These are phyloP conservation scores for Puccinellia tenuiflora DNA, from an alignment of 176 grass and related monocot species.

Conservation along the genomic window DNA sequence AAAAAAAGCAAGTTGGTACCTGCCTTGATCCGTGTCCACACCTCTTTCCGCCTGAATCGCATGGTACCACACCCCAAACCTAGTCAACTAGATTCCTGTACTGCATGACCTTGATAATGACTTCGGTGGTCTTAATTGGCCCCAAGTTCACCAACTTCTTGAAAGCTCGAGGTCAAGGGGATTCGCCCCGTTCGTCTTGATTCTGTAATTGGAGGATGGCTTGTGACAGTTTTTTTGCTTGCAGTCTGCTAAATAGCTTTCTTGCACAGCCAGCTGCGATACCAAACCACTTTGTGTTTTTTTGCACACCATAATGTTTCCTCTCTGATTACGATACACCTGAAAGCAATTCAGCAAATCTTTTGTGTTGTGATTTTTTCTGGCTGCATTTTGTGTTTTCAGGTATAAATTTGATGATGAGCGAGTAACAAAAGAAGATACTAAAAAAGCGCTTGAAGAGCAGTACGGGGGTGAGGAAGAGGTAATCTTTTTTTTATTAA, in stretches of 20 bases:
- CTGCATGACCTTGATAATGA: not conserved
- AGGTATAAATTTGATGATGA: slow-evolving; percentile 99
- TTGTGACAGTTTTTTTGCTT: not conserved
- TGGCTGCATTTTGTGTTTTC: slow-evolving; percentile 18
- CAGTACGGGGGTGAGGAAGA: slow-evolving; percentile 99
- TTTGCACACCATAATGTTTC: not conserved
- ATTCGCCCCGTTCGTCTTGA: not conserved
- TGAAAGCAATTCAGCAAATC: slow-evolving; percentile 8
- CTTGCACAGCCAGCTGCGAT: not conserved
- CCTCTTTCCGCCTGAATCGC: not conserved
- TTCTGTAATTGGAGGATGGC: not conserved
- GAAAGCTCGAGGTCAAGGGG: not conserved
- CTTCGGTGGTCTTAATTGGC: not conserved
- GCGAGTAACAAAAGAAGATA: slow-evolving; percentile 96
- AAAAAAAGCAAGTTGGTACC: not conserved
- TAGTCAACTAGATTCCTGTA: not conserved
- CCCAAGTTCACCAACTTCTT: not conserved
- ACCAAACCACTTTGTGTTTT: not conserved
- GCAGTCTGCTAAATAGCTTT: not conserved
- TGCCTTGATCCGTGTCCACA: not conserved
- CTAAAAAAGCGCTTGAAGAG: slow-evolving; percentile 86
- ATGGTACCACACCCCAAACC: not conserved
- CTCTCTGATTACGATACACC: slow-evolving; percentile 8
- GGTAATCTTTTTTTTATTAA: slow-evolving; percentile 30
- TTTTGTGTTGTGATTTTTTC: not conserved